Conservation (phyloP, 805 yeast species). For the Candida multigemmis region DNA sequence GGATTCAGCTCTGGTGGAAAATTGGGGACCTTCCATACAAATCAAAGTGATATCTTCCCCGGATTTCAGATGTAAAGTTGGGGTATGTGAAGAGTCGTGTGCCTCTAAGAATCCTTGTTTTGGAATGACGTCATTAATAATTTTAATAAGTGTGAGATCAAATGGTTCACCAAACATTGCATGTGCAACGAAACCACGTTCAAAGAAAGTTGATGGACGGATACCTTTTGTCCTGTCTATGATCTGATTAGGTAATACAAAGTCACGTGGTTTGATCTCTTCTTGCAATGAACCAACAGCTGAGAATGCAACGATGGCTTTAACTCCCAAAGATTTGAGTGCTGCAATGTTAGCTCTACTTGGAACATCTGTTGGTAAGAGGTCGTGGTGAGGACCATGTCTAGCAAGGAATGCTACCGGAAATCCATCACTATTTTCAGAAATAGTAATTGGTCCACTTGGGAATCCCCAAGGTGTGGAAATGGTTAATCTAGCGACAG, state of each 20-base stretch:
- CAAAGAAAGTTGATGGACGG: constrained; percentile 83
- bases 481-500: constrained; percentile 75
- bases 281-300: constrained; percentile 94
- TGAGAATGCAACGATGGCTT: constrained; percentile 82
- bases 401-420: constrained; percentile 92
- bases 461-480: constrained; percentile 98
- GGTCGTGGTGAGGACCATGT: constrained; percentile 87
- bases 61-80: constrained; percentile 57
- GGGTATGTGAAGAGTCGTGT: constrained; percentile 32
- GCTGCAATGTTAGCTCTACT: constrained; percentile 94
- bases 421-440: constrained; percentile 67
- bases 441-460: constrained; percentile 85
- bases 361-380: constrained; percentile 88
- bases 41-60: constrained; percentile 75
- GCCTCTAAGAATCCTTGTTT: constrained; percentile 44
- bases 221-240: constrained; percentile 97
- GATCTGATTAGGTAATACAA: constrained; percentile 92
- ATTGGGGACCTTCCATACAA: constrained; percentile 99
- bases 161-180: constrained; percentile 98
- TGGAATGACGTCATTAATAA: constrained; percentile 45
- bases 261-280: constrained; percentile 88
- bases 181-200: constrained; percentile 90
- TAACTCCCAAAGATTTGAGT: constrained; percentile 77
- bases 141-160: constrained; percentile 59
- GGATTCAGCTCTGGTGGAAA: constrained; percentile 95